Evolutionary conservation across 176 grass and related monocot species (phyloP).

Genomic region (Cenchrus americanus): DNA sequence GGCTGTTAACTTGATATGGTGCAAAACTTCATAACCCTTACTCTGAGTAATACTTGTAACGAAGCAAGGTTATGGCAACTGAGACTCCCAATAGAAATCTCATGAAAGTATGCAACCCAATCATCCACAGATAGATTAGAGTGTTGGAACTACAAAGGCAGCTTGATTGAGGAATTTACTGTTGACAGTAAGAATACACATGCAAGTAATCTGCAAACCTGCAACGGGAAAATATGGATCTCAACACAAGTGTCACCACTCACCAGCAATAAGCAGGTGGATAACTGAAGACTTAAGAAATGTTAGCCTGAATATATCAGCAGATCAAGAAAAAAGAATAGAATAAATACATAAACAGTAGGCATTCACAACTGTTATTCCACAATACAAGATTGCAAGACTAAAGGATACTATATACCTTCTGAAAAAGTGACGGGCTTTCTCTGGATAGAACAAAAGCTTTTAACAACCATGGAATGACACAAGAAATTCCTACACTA

Average conservation of each 20-base stretch:
- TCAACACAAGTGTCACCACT: background rate
- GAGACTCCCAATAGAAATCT: constrained; percentile 67
- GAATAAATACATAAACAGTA: background rate
- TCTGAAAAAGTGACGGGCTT: constrained; percentile 68
- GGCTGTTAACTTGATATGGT: constrained; percentile 9
- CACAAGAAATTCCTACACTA: constrained; percentile 55
- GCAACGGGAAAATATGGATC: constrained; percentile 18
- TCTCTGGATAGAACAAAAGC: constrained; percentile 76
- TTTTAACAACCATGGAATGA: constrained; percentile 75
- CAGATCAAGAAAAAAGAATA: background rate
- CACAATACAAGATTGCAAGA: background rate
- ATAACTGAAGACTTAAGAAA: constrained; percentile 20
- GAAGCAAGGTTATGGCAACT: constrained; percentile 50
- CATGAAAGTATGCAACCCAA: constrained; percentile 91
- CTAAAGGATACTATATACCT: constrained; percentile 47
- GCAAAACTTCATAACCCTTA: constrained; percentile 45
- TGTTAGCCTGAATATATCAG: background rate
- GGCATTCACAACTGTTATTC: too few species aligned
- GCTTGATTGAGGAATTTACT: constrained; percentile 48
- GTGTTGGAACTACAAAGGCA: constrained; percentile 46
- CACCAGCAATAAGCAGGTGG: background rate
- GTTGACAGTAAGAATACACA: constrained; percentile 75
- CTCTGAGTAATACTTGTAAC: constrained; percentile 24
- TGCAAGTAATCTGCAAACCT: constrained; percentile 82
- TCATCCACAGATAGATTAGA: constrained; percentile 74